Base-by-base conservation (phyloP, 331 rosid species). In the Malus hybrid region DNA sequence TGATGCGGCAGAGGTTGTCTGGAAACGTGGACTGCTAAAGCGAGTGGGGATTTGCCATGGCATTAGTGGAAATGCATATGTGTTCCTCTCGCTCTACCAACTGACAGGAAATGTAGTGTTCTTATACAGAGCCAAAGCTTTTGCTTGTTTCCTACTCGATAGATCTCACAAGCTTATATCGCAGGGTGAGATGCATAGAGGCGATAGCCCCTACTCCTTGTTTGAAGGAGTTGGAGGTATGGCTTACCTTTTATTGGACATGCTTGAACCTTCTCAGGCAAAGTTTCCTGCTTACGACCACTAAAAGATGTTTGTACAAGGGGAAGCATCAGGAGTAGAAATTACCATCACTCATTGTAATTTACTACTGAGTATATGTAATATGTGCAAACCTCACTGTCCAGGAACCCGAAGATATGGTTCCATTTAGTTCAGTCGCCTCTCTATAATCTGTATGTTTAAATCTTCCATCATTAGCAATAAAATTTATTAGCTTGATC, bases 51-150 rank as follows among this genome's bases (percentile, higher is more conserved):
- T 88, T 52, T 88, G 93, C 80, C 93, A 88, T 57, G 89, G 96
- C 19, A 86, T 90, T 8, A 90, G 93, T 72, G 96, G 96, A 66
- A 90, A 88, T 78, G 87, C 93, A 6, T 86, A 83, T 33, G 84
- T 88, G 24, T 86, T 88, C 77, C 82, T 90, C 60, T 83, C 93
- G n/a, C 88, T 90, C 72, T 88, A 86, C 82, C 96, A 83, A 72
- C 86, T 78, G 66, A 90, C 91, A 0, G 85, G 89, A 72, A 72
- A 86, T 62, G 46, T 42, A 42, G 46, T 42, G 73, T 80, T 73
- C 80, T 71, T 90, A 44, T 86, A 86, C 83, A 84, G 74, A 74
- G 93, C 93, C 58, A 90, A 88, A 79, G 93, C 93, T 62, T 90
- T 90, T 83, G 80, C 89, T 66, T 84, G 89, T 73, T 90, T 88